phyloP scores from a whole-genome alignment of 306 rosid species.

The Prunus mira region DNA sequence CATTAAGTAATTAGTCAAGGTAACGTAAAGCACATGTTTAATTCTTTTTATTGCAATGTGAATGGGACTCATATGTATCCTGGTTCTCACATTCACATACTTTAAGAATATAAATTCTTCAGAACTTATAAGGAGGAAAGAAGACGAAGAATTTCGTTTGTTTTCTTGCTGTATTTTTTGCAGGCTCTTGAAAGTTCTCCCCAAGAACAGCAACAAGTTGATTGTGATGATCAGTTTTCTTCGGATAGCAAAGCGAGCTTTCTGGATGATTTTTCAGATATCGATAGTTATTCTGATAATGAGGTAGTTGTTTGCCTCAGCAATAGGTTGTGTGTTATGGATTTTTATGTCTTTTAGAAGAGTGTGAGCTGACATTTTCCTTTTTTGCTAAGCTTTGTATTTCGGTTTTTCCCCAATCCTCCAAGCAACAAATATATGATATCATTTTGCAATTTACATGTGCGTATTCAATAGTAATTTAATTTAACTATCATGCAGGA shows the following conservation, averaged over 20 bases:
- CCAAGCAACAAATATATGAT: not conserved
- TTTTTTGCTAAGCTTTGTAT: not conserved
- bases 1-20: too few relatives aligned
- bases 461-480: not conserved
- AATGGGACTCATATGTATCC: not conserved
- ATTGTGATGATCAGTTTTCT: slow-evolving; percentile 42
- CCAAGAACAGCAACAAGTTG: slow-evolving; percentile 41
- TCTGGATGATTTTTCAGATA: slow-evolving; percentile 57
- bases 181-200: slow-evolving; percentile 68
- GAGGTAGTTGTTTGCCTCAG: slow-evolving; percentile 42
- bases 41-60: not conserved
- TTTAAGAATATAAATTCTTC: not conserved
- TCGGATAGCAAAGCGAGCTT: slow-evolving; percentile 48
- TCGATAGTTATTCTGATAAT: slow-evolving; percentile 50
- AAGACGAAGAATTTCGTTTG: not conserved
- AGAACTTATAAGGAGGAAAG: not conserved
- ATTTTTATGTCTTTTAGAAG: not conserved
- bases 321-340: not conserved
- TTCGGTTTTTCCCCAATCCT: not conserved
- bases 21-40: too few relatives aligned
- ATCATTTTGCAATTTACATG: not conserved
- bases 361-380: not conserved
- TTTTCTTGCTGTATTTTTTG: not conserved
- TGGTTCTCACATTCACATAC: not conserved
- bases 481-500: slow-evolving; percentile 47